Evolutionary conservation across 108 stramenopile genomes (phyloP).

Genomic region (Fistulifera solaris): DNA sequence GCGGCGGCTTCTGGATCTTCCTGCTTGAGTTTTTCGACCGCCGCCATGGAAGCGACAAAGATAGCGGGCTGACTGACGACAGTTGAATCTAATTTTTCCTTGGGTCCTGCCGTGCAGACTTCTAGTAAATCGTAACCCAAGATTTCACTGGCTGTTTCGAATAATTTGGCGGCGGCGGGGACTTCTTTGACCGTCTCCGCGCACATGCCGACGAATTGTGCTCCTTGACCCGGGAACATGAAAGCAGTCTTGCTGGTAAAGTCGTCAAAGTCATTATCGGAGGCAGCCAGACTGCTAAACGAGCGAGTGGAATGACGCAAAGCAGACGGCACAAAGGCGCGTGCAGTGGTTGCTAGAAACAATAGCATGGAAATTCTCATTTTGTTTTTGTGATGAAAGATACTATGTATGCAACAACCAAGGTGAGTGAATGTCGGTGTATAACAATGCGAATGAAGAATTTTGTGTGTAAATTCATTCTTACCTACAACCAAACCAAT

Average conservation of each 20-base stretch:
- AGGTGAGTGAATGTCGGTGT: too few species aligned
- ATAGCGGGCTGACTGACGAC: conserved; percentile 96
- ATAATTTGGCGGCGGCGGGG: conserved; percentile 89
- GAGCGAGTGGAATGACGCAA: neutral
- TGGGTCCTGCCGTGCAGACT: conserved; percentile 86
- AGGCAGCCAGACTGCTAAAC: conserved; percentile 2
- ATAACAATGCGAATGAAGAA: too few species aligned
- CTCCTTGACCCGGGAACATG: conserved; percentile 96
- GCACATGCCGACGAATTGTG: conserved; percentile 90
- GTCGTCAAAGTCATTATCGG: conserved; percentile 81
- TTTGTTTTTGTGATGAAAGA: too few species aligned
- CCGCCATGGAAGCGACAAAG: conserved; percentile 96
- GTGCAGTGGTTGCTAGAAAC: neutral
- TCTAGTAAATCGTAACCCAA: conserved; percentile 95
- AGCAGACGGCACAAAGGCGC: neutral
- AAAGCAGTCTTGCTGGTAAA: conserved; percentile 80
- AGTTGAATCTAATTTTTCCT: conserved; percentile 91
- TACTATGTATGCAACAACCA: too few species aligned
- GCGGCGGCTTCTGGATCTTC: conserved; percentile 85
- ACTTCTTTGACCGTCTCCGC: conserved; percentile 70
- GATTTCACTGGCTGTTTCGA: conserved; percentile 91
- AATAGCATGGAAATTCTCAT: too few species aligned
- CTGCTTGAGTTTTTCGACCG: conserved; percentile 88
- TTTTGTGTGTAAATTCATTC: too few species aligned
- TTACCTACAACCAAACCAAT: too few species aligned